Conservation (phyloP, 352 stramenopile genomes). For the Phytophthora capsici region DNA sequence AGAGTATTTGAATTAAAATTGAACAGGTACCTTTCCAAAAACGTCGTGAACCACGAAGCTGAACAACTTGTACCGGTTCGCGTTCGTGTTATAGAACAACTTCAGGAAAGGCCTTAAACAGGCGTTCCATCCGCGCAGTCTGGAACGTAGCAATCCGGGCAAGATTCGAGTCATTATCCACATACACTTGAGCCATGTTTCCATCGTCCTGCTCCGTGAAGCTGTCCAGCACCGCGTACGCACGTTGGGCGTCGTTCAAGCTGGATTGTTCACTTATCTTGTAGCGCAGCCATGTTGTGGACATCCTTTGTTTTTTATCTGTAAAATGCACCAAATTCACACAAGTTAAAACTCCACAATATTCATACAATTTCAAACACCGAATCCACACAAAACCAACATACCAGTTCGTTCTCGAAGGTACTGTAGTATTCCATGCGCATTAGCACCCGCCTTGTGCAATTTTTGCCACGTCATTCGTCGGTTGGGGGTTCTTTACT, state of each 20-base stretch:
- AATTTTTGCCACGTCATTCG: neutral
- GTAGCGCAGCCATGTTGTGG: slow-evolving; percentile 14
- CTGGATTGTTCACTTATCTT: neutral
- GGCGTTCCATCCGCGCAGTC: slow-evolving; percentile 2
- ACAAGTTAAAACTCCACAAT: no score
- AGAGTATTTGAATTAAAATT: no score
- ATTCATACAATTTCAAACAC: slow-evolving; percentile 9
- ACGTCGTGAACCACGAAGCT: slow-evolving; percentile 20
- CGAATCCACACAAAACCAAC: neutral
- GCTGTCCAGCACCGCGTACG: slow-evolving; percentile 3
- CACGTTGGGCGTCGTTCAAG: slow-evolving; percentile 1
- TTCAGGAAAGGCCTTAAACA: slow-evolving; percentile 13
- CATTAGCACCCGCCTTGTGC: slow-evolving; percentile 6
- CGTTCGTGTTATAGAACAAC: slow-evolving; percentile 21
- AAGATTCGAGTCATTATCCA: neutral
- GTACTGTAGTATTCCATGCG: slow-evolving; percentile 3
- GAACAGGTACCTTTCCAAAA: no score
- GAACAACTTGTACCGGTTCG: slow-evolving; percentile 24
- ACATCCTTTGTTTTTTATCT: slow-evolving; percentile 13
- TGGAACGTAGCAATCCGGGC: slow-evolving; percentile 7
- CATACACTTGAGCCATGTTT: neutral
- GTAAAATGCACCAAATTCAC: neutral
- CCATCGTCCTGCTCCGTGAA: slow-evolving; percentile 1
- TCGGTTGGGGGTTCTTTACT: neutral
- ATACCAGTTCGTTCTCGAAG: neutral